A percentile compares a stretch with the other conserved stretches of the same genome.
Conservation (phyloP, 148 eudicot genomes). For the Heliosperma pusillum region DNA sequence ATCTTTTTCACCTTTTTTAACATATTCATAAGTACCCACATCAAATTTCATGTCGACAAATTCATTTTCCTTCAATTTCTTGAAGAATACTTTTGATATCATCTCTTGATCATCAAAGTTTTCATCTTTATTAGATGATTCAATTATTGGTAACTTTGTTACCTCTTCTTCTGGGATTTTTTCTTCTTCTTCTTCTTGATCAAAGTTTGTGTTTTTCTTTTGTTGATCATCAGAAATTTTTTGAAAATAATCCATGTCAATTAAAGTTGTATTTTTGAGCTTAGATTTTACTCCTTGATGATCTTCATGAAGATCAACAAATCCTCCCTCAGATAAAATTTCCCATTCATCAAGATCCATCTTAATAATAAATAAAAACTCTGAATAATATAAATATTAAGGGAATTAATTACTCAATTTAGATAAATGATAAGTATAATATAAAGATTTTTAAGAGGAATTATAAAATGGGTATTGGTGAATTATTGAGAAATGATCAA, state of each 20-base stretch:
- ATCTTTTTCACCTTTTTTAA: constrained; percentile 9
- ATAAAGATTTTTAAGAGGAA: not conserved
- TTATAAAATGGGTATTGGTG: constrained; percentile 1
- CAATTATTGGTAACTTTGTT: constrained; percentile 15
- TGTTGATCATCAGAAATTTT: constrained; percentile 32
- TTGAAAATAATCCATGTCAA: constrained; percentile 51
- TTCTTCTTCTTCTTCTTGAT: not conserved
- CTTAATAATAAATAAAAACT: no score
- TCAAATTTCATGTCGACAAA: constrained; percentile 93
- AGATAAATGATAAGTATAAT: no score
- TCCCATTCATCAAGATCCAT: constrained; percentile 97
- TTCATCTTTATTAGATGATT: not conserved
- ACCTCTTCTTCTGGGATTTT: constrained; percentile 31
- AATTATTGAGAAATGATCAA: not conserved
- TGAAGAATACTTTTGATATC: constrained; percentile 73
- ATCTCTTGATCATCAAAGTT: constrained; percentile 39
- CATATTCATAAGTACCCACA: constrained; percentile 40
- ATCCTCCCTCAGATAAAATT: constrained; percentile 55
- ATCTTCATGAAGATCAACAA: constrained; percentile 57
- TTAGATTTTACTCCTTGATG: constrained; percentile 28
- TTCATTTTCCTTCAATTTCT: constrained; percentile 73
- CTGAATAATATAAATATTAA: no score
- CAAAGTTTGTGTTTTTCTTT: constrained; percentile 3
- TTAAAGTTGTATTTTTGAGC: constrained; percentile 24
- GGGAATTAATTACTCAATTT: no score